Base-by-base conservation (phyloP, 257 asterid species). In the Misopates orontium region DNA sequence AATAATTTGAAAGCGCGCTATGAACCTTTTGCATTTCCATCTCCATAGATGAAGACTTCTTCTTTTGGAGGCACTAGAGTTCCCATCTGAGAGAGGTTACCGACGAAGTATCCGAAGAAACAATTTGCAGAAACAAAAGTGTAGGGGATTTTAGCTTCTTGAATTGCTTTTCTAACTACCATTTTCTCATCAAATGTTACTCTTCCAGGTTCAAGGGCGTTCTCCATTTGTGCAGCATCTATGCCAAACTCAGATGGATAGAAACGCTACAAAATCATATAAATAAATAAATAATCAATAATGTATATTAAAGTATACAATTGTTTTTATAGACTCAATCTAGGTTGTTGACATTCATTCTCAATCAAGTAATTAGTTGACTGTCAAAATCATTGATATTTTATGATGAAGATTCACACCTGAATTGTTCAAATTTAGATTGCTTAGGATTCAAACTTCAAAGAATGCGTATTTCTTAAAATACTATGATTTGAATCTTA, bases 161-260 rank as follows among this genome's bases (percentile, higher is more conserved):
- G 82, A 36, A 92, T 78, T 3, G 96, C 96, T 31, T 78, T 80
- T 31, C 98, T 77, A 3, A 88, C 80, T 0, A 0, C 31, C 97
- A 85, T 85, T 44, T 92, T 92, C 87, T 92, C 98, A 22, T 87
- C 98, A 65, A 92, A 89, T 42, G 96, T 79, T 1, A 85, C 95
- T 62, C 88, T 78, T 51, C 97, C 97, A 12, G 98, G 97, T 67
- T 79, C 89, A 2, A 89, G 73, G 0, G 98, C 95, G 13, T 89
- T 12, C 25, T 50, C 84, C 97, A 92, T 89, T 71, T 68, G 68
- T 0, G 96, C 85, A 0, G 93, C 86, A 66, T 92, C 97, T 71
- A 77, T 68, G 0, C 97, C 96, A 47, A 87, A 92, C 74, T 89
- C 96, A 13, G 98, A 87, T 0, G 98, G 98, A 75, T 87, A 68